Conservation (phyloP, 305 asterid species). For the Striga hermonthica region DNA sequence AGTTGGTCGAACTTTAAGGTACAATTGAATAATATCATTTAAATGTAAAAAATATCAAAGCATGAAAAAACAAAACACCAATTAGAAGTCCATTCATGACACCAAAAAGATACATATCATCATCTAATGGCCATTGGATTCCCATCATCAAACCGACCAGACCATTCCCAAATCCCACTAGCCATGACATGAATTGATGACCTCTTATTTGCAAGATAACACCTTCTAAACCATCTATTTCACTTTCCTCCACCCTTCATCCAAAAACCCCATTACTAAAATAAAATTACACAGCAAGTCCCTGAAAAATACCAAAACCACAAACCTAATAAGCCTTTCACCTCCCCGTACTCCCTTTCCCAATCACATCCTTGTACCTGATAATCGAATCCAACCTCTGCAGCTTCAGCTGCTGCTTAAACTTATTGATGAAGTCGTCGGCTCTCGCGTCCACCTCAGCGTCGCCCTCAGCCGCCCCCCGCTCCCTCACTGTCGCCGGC, state of each 20-base stretch:
- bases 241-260: slow-evolving; percentile 1
- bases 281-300: slow-evolving; percentile 34
- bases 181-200: slow-evolving; percentile 11
- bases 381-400: slow-evolving; percentile 65
- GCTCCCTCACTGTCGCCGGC: slow-evolving; percentile 59
- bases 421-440: slow-evolving; percentile 64
- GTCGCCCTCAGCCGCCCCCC: slow-evolving; percentile 39
- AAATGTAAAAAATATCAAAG: too few species aligned
- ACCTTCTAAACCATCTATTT: slow-evolving; percentile 25
- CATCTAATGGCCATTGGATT: slow-evolving; percentile 26
- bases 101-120: slow-evolving; percentile 26
- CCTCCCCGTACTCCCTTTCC: slow-evolving; percentile 43
- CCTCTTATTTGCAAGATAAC: slow-evolving; percentile 23
- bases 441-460: slow-evolving; percentile 64
- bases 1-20: too few species aligned
- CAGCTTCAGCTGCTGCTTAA: slow-evolving; percentile 68
- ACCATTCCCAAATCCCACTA: neutral
- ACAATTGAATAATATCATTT: neutral
- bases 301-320: slow-evolving; percentile 15
- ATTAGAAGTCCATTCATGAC: slow-evolving; percentile 34
- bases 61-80: neutral
- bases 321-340: slow-evolving; percentile 1
- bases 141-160: slow-evolving; percentile 16
- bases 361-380: slow-evolving; percentile 54
- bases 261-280: slow-evolving; percentile 1